Base-by-base conservation (phyloP, 306 rosid species). In the Lablab purpureus region DNA sequence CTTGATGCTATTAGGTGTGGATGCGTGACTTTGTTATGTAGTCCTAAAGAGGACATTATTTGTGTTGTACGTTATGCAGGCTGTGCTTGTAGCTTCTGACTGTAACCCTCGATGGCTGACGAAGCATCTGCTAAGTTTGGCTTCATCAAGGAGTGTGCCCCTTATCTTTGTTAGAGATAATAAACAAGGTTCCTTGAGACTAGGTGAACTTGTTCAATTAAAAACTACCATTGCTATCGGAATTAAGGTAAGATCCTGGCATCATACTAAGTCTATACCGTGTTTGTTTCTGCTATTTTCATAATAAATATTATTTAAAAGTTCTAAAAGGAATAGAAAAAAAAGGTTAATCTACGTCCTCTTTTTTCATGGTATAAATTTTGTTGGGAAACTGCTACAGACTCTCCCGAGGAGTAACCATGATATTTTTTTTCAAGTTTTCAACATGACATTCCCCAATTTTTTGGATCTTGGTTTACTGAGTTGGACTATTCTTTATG, bases 211-310 rank as follows among this genome's bases (percentile, higher is more conserved):
- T 54, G 83, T 91, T 25, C 87, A 87, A 40, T 82, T 91, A 52
- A 94, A 87, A 86, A 91, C 96, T n/a, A 92, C 97, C 50, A 86
- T 94, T 77, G 92, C 96, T n/a, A 72, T 91, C 52, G 98, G 98
- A 66, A 72, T 94, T 55, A 94, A 91, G 98, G 97, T 91, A 54
- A 69, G 76, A 10, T 46, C 43, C 40, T 40, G 12, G 52, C 68
- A 32, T 60, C 58, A 2, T 37, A 58, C 28, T 37, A 37, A 50
- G 32, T 52, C 3, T 7, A 18, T 63, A 21, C 49, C 67, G 14
- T 72, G 59, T 23, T 40, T 68, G 55, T 37, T 55, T 43, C 10
- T 36, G 18, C 13, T 64, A 3, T 41, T 65, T 60, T 71, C 30
- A 47, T 10, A n/a, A 36, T 45, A 78, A 67, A 19, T 0, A 15